Base-by-base conservation (phyloP, 23 red algal genomes). In the Rhodosorus marinus region DNA sequence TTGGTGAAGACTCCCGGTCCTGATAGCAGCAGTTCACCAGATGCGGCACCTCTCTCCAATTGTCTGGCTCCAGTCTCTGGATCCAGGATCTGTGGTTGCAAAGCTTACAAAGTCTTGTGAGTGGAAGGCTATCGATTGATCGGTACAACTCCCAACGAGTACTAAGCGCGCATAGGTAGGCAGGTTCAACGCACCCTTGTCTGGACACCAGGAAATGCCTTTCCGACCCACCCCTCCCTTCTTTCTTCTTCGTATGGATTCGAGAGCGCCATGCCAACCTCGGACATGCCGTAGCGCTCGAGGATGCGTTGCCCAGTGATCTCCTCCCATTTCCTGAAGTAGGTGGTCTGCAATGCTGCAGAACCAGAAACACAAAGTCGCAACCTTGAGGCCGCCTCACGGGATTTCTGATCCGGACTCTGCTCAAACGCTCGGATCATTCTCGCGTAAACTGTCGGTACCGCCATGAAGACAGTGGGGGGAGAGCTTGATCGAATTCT, bases 211-310 rank as follows among this genome's bases (percentile, higher is more conserved):
- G 59, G 87, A 40, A 83, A 50, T 49, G 68, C 77, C 8, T 20
- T 2, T 0, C 79, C 79, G 4, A 74, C 24, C 79, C 56, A 46
- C n/a, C 66, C 79, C 17, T 46, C 51, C 0, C 29, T 51, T 20
- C 67, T 47, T 35, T 28, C 49, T 17, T 84, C 79, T 17, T 43
- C 38, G 53, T 72, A 68, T 3, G 17, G 33, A 14, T 84, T 71
- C 22, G 45, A 36, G 0, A 84, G 47, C 29, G 58, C 57, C 68
- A 84, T 73, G 4, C 79, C 79, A 8, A 60, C 71, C 65, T 98
- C 90, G 11, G 90, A 82, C 75, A 98, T 80, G 22, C 90, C 90
- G 55, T 98, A 98, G 9, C 90, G 59, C 75, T 85, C 75, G 4
- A 85, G 33, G 24, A 80, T 86, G 27, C 33, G 48, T 4, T 71